A percentile compares a stretch with the other conserved stretches of the same genome.
These are phyloP conservation scores for Colletotrichum australisinense DNA, from an alignment of 2,329 filamentous ascomycete genomes.

Conservation along the genomic window DNA sequence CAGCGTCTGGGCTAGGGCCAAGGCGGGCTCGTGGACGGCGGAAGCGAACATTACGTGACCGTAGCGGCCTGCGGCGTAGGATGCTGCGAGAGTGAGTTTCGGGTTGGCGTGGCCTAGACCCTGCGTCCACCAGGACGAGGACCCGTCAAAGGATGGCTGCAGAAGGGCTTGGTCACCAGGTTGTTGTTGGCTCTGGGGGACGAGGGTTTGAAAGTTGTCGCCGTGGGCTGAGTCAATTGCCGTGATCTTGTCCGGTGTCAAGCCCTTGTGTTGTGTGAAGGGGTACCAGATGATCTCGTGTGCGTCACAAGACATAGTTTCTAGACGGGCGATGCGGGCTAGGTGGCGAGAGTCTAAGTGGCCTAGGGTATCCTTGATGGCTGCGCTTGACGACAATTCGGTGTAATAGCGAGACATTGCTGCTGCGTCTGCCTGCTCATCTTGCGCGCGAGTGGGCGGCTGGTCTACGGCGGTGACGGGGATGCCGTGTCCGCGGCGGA, in stretches of 20 bases:
- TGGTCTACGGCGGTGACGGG: slow-evolving; percentile 66
- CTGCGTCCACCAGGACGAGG: slow-evolving; percentile 93
- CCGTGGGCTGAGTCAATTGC: slow-evolving; percentile 85
- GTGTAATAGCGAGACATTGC: slow-evolving; percentile 75
- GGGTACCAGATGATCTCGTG: slow-evolving; percentile 83
- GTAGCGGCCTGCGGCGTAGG: slow-evolving; percentile 85
- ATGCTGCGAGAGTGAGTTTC: slow-evolving; percentile 76
- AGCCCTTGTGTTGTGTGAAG: slow-evolving; percentile 81
- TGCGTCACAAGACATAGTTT: slow-evolving; percentile 71
- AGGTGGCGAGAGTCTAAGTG: slow-evolving; percentile 65
- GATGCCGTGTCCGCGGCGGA: slow-evolving; percentile 68
- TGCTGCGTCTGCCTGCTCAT: slow-evolving; percentile 59
- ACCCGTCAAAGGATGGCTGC: slow-evolving; percentile 81
- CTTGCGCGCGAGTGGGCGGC: slow-evolving; percentile 64
- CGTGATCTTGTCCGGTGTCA: slow-evolving; percentile 72
- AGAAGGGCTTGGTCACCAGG: slow-evolving; percentile 52
- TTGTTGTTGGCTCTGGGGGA: slow-evolving; percentile 4
- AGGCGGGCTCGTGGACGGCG: slow-evolving; percentile 81
- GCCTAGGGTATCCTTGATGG: slow-evolving; percentile 58
- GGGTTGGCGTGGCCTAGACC: slow-evolving; percentile 85
- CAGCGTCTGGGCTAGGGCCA: slow-evolving; percentile 74
- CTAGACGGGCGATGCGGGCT: slow-evolving; percentile 67
- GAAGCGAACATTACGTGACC: slow-evolving; percentile 91
- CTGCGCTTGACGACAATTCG: slow-evolving; percentile 50
- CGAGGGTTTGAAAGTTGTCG: slow-evolving; percentile 77